Evolutionary conservation across 1,139 yeast species (phyloP), one percentile per base, ranked within the genome.

Genomic region (Saccharomyces pastorianus): DNA sequence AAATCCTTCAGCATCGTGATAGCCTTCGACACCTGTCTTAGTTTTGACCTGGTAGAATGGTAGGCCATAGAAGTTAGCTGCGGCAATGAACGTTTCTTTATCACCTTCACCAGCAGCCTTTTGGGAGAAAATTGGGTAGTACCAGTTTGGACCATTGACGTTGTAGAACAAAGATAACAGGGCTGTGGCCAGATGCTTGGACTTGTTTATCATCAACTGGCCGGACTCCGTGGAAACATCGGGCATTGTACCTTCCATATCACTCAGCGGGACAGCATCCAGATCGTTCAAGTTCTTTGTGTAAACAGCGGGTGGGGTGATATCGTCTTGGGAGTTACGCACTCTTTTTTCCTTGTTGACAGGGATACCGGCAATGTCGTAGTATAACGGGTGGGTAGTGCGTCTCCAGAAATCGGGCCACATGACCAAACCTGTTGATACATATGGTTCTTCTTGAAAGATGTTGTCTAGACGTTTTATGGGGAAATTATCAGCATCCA

Each of bases 21-120:
- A 67, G 2, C 71, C 71, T 50, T 66, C 71, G 3, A 65, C 69
- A 20, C 64, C 67, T n/a, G 66, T 58, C 20, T 55, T 55, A 1
- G 67, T 76, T 50, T 80, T 78, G 13, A 87, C 89, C 68, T 85
- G 91, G 64, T 88, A 86, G 59, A 74, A 84, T 1, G 80, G 75
- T 51, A 82, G 78, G 7, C 74, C 72, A 53, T 85, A 71, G 1
- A 85, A 88, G 48, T 79, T 78, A 0, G 95, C 84, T 0, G 93
- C 91, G 0, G 96, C 91, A 53, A 87, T 73, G 64, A 87, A 89
- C 0, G 96, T 88, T 66, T 89, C 96, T 67, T 88, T 89, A 68
- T 89, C 96, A 58, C 96, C 96, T 72, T 88, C 95, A 47, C 96
- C 96, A 55, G 84, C 86, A 0, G 88, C 82, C 11, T 91, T 91